Evolutionary conservation across 2,329 filamentous ascomycete species (phyloP), one percentile per base, ranked within the genome.

Genomic region (Nakataea oryzae): DNA sequence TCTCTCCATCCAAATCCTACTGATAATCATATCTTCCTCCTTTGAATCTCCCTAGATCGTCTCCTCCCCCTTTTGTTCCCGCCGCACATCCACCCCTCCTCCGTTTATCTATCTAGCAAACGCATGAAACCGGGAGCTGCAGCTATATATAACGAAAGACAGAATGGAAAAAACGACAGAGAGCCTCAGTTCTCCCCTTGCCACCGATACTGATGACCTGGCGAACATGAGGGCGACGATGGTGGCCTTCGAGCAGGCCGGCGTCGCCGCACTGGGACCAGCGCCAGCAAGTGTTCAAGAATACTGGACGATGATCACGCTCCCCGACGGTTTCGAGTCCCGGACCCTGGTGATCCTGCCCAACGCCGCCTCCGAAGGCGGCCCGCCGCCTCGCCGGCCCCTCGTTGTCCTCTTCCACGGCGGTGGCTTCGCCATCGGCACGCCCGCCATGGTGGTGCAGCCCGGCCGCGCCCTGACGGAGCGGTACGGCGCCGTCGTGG

Each of bases 381-480:
- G 28, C 32, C 24, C 24, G 54, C 3, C 12, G 24, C 26, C 27
- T 12, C 57, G 68, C 3, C 62, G 65, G 1, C 70, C 70, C 32
- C 65, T 66, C 0, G 61, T 72, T 14, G 57, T 73, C 17, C 66
- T 69, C 28, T 70, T 70, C 32, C 70, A 71, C 54, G 69, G 68
- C 24, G 71, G 71, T 0, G 70, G 69, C 5, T 72, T 67, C 56
- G 34, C 68, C 9, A 30, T 71, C 1, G 70, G 70, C 14, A 41
- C 58, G 41, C 32, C 58, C 34, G 34, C 34, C 32, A 47, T 61
- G 29, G 28, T 61, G 55, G 17, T 59, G 12, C 56, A 54, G 1
- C 62, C 63, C 0, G 63, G 60, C 29, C 58, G 63, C 6, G 62
- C 61, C 24, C 62, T 61, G 6, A 58, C 64, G 17, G 59, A 54